phyloP scores from a whole-genome alignment of 441 rosid genomes.

The Corymbia calophylla region DNA sequence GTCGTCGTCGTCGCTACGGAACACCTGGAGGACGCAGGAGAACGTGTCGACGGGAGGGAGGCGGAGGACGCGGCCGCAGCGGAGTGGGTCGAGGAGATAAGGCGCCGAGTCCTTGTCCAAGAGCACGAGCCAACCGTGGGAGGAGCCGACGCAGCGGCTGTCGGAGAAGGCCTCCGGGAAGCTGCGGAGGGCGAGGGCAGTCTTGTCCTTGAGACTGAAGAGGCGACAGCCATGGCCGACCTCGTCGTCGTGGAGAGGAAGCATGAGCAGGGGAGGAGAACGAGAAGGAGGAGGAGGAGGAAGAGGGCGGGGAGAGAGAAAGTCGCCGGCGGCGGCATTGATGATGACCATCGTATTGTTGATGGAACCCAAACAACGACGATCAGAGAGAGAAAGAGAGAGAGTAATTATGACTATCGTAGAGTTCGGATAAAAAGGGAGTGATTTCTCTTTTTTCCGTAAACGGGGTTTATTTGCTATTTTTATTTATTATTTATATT shows the following conservation, averaged over 20 bases:
- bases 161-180: not conserved
- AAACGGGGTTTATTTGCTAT: too few species aligned
- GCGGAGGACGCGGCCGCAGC: not conserved
- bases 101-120: not conserved
- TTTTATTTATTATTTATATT: too few species aligned
- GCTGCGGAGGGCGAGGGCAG: not conserved
- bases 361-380: not conserved
- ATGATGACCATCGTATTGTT: not conserved
- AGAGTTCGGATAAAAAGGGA: too few species aligned
- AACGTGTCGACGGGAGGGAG: not conserved
- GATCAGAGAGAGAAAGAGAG: not conserved
- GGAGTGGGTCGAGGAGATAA: not conserved
- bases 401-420: not conserved
- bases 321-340: not conserved
- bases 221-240: not conserved
- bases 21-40: not conserved
- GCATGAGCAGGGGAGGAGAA: not conserved
- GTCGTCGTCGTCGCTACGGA: not conserved
- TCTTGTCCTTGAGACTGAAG: not conserved
- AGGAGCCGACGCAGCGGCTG: not conserved
- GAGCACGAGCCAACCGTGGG: not conserved
- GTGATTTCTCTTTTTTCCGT: too few species aligned
- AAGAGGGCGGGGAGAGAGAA: not conserved
- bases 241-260: not conserved
- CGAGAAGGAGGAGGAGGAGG: not conserved